phyloP scores from a whole-genome alignment of 1,139 yeast genomes.

The Lodderomyces parapsilosis region DNA sequence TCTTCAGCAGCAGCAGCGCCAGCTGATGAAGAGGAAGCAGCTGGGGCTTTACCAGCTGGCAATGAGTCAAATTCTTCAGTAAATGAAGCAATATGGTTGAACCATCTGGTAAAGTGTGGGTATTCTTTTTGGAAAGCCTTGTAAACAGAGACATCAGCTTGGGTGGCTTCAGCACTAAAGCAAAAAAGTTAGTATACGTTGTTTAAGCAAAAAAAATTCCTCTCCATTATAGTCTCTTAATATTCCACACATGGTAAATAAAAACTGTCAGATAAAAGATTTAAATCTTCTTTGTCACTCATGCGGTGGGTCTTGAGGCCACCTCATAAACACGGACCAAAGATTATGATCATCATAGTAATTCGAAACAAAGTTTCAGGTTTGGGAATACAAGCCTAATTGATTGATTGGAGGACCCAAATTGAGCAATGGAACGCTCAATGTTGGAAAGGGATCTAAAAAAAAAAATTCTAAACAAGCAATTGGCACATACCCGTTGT shows the following conservation, averaged over 20 bases:
- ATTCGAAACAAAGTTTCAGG: not conserved
- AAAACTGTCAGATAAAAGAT: constrained; percentile 35
- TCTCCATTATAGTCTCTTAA: not conserved
- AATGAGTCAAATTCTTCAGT: constrained; percentile 77
- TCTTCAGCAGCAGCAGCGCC: constrained; percentile 59
- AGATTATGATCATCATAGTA: constrained; percentile 65
- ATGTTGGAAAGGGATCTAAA: not conserved
- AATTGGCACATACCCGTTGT: constrained; percentile 66
- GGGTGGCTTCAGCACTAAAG: constrained; percentile 76
- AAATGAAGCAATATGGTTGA: constrained; percentile 94
- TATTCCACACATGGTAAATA: not conserved
- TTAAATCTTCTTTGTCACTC: constrained; percentile 71
- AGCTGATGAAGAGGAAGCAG: constrained; percentile 8
- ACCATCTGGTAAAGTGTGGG: constrained; percentile 98
- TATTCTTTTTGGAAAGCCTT: constrained; percentile 90
- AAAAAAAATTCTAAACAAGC: not conserved
- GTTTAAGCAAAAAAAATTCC: not conserved
- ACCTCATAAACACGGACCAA: constrained; percentile 98
- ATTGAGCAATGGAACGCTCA: not conserved
- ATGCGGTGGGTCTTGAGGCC: constrained; percentile 91
- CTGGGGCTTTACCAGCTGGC: constrained; percentile 63
- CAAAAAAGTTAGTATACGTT: constrained; percentile 12
- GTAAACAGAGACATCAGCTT: constrained; percentile 93
- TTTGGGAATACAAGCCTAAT: not conserved
- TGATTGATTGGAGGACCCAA: not conserved